A percentile compares a stretch with the other conserved stretches of the same genome.
phyloP scores from a whole-genome alignment of 192 early-diverging fungal genomes.

The Coemansia pectinata region DNA sequence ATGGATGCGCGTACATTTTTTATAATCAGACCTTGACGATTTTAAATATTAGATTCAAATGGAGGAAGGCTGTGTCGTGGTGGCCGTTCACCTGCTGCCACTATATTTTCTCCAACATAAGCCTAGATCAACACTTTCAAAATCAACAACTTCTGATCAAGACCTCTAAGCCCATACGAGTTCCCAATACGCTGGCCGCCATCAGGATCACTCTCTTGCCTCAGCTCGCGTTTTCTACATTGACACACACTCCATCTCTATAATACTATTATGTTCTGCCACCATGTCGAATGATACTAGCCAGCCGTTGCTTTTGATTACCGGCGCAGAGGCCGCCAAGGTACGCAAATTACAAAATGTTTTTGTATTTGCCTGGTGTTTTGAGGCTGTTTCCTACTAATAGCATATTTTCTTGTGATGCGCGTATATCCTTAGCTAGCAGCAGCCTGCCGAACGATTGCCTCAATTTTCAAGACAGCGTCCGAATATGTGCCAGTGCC shows the following conservation, averaged over 20 bases:
- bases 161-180: neutral
- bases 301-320: neutral
- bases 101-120: neutral
- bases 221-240: neutral
- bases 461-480: neutral
- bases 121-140: neutral
- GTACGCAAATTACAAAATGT: neutral
- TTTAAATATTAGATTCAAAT: slow-evolving; percentile 3
- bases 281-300: neutral
- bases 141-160: neutral
- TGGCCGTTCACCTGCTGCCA: neutral
- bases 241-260: neutral
- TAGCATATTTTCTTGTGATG: neutral
- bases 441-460: neutral
- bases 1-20: slow-evolving; percentile 7
- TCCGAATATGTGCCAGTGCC: neutral
- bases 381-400: neutral
- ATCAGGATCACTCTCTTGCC: neutral
- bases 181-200: neutral
- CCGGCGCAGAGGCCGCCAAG: neutral
- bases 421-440: neutral
- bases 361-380: neutral
- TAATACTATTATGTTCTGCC: neutral
- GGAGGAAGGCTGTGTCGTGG: slow-evolving; percentile 1
- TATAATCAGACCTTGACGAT: slow-evolving; percentile 4